Percentiles rank a stretch among this genome's conserved stretches.
Evolutionary conservation across 352 stramenopile genomes (phyloP).

Genomic region (Albugo laibachii): DNA sequence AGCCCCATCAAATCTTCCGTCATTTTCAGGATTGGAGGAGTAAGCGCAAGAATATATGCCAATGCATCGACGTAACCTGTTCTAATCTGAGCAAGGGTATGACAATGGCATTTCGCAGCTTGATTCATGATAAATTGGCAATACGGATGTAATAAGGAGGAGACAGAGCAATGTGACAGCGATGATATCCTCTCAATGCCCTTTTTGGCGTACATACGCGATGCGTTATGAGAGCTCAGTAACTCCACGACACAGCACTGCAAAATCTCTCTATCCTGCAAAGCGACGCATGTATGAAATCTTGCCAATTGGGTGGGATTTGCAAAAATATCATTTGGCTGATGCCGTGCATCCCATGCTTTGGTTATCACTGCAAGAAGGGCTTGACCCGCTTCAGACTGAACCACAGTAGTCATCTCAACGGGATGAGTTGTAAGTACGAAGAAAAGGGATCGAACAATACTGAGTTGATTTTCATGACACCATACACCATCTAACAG

Average conservation of each 20-base stretch:
- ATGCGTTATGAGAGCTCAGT: slow-evolving; percentile 46
- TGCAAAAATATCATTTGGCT: slow-evolving; percentile 15
- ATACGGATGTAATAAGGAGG: slow-evolving; percentile 59
- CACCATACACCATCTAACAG: slow-evolving; percentile 48
- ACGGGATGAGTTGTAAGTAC: slow-evolving; percentile 69
- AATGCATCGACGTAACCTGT: slow-evolving; percentile 75
- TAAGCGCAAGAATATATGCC: slow-evolving; percentile 48
- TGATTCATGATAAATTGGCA: slow-evolving; percentile 55
- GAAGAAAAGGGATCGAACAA: slow-evolving; percentile 74
- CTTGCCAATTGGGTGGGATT: slow-evolving; percentile 27
- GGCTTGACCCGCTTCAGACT: slow-evolving; percentile 36
- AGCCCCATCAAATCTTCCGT: slow-evolving; percentile 76
- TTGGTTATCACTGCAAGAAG: slow-evolving; percentile 36
- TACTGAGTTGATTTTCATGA: slow-evolving; percentile 72
- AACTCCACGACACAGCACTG: slow-evolving; percentile 79
- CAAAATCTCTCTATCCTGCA: slow-evolving; percentile 72
- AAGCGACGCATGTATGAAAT: slow-evolving; percentile 47
- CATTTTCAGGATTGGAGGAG: slow-evolving; percentile 60
- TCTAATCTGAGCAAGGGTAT: slow-evolving; percentile 6
- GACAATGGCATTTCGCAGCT: slow-evolving; percentile 10
- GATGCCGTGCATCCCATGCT: slow-evolving; percentile 21
- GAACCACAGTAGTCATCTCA: slow-evolving; percentile 68
- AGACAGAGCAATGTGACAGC: slow-evolving; percentile 33
- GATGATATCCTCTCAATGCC: slow-evolving; percentile 38
- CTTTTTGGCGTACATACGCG: slow-evolving; percentile 44